phyloP scores from a whole-genome alignment of 306 rosid genomes.

The Begonia loranthoides region DNA sequence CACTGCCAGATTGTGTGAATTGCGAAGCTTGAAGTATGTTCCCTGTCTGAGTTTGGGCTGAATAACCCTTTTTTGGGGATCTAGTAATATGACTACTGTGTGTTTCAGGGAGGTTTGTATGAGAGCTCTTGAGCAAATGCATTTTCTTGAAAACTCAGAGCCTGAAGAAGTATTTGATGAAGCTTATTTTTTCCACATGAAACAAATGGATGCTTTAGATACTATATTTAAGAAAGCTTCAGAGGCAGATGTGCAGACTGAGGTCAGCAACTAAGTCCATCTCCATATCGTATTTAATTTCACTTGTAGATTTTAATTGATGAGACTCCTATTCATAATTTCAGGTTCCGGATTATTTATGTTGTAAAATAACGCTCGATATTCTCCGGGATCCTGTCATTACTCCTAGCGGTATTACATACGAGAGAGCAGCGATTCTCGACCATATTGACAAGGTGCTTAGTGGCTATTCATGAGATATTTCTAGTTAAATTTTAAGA shows the following conservation, averaged over 20 bases:
- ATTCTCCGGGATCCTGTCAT: constrained; percentile 88
- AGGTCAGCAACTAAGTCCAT: constrained; percentile 25
- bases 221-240: constrained; percentile 43
- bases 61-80: neutral
- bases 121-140: constrained; percentile 28
- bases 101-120: constrained; percentile 39
- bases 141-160: constrained; percentile 14
- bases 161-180: constrained; percentile 57
- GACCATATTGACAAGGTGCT: constrained; percentile 83
- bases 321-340: neutral
- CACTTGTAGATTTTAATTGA: no score
- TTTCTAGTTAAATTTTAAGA: no score
- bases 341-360: constrained; percentile 78
- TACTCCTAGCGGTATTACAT: constrained; percentile 77
- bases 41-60: constrained; percentile 8
- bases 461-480: no score
- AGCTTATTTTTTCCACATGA: constrained; percentile 16
- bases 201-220: constrained; percentile 40
- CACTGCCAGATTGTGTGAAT: constrained; percentile 50
- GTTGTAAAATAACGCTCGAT: constrained; percentile 81
- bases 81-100: neutral
- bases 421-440: constrained; percentile 79
- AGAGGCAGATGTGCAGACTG: constrained; percentile 50
- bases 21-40: constrained; percentile 54
- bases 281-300: no score